Percentiles rank a stretch among this genome's conserved stretches.
phyloP scores from a whole-genome alignment of 331 rosid species.

The Pyracantha coccinea region DNA sequence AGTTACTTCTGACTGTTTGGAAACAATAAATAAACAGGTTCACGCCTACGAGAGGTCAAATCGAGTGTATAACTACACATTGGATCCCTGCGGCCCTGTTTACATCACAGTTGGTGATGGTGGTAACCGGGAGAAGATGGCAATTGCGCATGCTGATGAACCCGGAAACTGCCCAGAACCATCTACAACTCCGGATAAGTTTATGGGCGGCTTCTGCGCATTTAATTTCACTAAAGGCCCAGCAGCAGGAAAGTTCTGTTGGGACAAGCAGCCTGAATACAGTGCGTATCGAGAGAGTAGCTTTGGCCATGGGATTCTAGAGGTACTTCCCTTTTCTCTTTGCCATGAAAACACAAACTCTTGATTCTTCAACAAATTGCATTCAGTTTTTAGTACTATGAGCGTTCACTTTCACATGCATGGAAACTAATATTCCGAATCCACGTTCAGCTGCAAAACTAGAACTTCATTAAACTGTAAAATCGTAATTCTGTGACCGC shows the following conservation, averaged over 20 bases:
- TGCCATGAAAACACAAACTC: neutral
- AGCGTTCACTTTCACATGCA: neutral
- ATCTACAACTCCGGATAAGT: slow-evolving; percentile 41
- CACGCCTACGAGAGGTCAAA: slow-evolving; percentile 94
- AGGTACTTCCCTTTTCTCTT: slow-evolving; percentile 39
- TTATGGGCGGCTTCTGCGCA: slow-evolving; percentile 66
- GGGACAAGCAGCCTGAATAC: slow-evolving; percentile 84
- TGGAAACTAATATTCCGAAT: neutral
- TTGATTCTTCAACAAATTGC: neutral
- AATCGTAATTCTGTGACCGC: neutral
- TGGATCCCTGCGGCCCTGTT: slow-evolving; percentile 87
- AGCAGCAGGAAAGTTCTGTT: slow-evolving; percentile 82
- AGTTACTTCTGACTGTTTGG: neutral
- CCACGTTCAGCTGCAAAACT: too few relatives aligned
- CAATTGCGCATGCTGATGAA: slow-evolving; percentile 72
- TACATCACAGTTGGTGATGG: slow-evolving; percentile 78
- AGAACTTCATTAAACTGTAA: neutral
- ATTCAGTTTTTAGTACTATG: neutral
- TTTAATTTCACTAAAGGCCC: slow-evolving; percentile 90
- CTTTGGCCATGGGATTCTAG: slow-evolving; percentile 94
- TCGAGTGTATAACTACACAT: slow-evolving; percentile 72
- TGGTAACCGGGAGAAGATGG: slow-evolving; percentile 88
- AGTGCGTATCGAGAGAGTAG: slow-evolving; percentile 95
- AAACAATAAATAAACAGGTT: slow-evolving; percentile 56
- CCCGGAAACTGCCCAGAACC: slow-evolving; percentile 90